These are phyloP conservation scores for Laguncularia racemosa DNA, from an alignment of 345 rosid genomes.

Conservation along the genomic window DNA sequence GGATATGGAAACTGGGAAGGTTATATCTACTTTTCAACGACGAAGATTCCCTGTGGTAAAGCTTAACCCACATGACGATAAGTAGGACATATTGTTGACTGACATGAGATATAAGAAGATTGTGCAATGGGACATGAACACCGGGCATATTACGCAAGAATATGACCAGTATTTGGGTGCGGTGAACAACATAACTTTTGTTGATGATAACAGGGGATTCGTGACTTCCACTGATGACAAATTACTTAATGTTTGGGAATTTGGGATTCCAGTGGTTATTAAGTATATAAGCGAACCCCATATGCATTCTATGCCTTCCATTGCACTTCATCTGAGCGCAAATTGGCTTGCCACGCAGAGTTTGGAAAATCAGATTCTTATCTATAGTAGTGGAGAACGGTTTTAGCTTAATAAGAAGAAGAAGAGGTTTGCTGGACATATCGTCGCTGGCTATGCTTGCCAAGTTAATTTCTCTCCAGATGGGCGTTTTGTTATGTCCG, in stretches of 20 bases:
- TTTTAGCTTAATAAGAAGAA: slow-evolving; percentile 95
- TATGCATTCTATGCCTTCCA: slow-evolving; percentile 98
- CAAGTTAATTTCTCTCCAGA: too few species aligned
- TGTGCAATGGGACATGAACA: slow-evolving; percentile 95
- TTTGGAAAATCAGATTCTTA: slow-evolving; percentile 91
- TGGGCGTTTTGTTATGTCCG: slow-evolving; percentile 98
- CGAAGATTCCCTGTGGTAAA: slow-evolving; percentile 88
- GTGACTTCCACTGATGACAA: slow-evolving; percentile 98
- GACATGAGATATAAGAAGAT: slow-evolving; percentile 99
- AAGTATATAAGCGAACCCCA: slow-evolving; percentile 99
- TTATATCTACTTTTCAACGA: slow-evolving; percentile 80
- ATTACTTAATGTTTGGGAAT: slow-evolving; percentile 97
- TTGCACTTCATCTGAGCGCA: slow-evolving; percentile 77
- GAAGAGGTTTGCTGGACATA: slow-evolving; percentile 97
- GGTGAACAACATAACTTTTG: slow-evolving; percentile 93
- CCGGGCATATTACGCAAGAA: slow-evolving; percentile 84
- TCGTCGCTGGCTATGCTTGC: too few species aligned
- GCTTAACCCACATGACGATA: slow-evolving; percentile 90
- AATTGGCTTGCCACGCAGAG: slow-evolving; percentile 99
- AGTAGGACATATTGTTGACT: slow-evolving; percentile 86
- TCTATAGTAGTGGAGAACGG: slow-evolving; percentile 83
- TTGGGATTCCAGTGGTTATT: slow-evolving; percentile 93
- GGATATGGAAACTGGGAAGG: slow-evolving; percentile 97
- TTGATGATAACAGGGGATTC: slow-evolving; percentile 87
- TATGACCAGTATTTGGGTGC: slow-evolving; percentile 90